phyloP scores from a whole-genome alignment of 2,329 filamentous ascomycete genomes.

The Colletotrichum phormii region DNA sequence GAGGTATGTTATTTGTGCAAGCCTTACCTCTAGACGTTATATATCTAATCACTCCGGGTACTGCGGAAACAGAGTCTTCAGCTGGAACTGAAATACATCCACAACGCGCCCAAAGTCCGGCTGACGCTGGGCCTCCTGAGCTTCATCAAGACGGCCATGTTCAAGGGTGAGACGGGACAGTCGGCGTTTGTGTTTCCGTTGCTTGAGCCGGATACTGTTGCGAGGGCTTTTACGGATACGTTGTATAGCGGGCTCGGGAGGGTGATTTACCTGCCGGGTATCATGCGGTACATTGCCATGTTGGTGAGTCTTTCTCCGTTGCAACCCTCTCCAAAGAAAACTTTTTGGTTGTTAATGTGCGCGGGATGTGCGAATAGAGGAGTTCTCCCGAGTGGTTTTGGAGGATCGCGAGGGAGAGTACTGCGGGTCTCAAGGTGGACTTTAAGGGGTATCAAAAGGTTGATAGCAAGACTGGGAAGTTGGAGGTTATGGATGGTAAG shows the following conservation, averaged over 20 bases:
- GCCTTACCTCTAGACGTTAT: too few species aligned
- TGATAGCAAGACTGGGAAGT: background rate
- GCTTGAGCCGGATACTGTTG: conserved; percentile 45
- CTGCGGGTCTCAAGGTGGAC: background rate
- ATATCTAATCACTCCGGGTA: too few species aligned
- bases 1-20: background rate
- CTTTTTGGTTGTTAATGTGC: background rate
- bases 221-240: conserved; percentile 41
- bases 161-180: conserved; percentile 40
- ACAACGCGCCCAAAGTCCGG: conserved; percentile 43
- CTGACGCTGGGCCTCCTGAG: conserved; percentile 43
- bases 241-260: conserved; percentile 45
- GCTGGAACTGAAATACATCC: conserved; percentile 43
- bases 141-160: conserved; percentile 46
- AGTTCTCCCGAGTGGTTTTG: background rate
- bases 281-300: conserved; percentile 40
- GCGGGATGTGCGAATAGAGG: background rate
- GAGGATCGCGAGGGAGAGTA: background rate
- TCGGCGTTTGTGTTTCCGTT: conserved; percentile 44
- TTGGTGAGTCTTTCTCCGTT: background rate
- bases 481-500: background rate
- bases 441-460: background rate
- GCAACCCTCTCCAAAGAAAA: background rate
- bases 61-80: conserved; percentile 40
- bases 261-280: conserved; percentile 44